A percentile compares a stretch with the other conserved stretches of the same genome.
These are phyloP conservation scores for Daucus carota DNA, from an alignment of 129 eudicot species.

Conservation along the genomic window DNA sequence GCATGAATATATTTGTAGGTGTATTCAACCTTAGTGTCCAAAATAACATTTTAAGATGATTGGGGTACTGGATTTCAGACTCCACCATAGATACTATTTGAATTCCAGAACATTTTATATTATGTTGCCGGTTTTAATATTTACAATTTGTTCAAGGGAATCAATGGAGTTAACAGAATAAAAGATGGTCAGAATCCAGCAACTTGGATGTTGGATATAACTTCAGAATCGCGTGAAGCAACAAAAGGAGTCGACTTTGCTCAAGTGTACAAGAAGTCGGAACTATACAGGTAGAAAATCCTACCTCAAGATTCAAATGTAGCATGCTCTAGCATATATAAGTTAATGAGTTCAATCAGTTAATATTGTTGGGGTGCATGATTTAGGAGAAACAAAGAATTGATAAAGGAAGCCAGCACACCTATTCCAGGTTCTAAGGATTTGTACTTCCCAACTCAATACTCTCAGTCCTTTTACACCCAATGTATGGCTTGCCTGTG, in stretches of 20 bases:
- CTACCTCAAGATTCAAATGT: neutral
- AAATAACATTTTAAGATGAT: no score
- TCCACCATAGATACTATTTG: neutral
- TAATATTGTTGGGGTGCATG: neutral
- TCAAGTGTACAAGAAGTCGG: constrained; percentile 63
- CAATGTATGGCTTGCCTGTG: constrained; percentile 91
- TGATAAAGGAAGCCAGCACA: constrained; percentile 53
- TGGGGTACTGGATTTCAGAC: neutral
- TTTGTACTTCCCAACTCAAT: constrained; percentile 46
- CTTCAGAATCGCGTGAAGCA: constrained; percentile 66
- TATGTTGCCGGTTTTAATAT: no score
- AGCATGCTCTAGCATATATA: neutral
- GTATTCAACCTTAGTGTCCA: neutral
- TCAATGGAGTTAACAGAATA: constrained; percentile 50
- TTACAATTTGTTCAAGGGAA: constrained; percentile 33
- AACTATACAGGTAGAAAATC: constrained; percentile 45
- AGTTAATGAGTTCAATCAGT: neutral
- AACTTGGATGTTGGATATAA: constrained; percentile 87
- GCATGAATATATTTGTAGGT: neutral
- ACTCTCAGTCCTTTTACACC: constrained; percentile 58
- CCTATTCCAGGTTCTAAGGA: constrained; percentile 71
- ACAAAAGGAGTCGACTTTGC: constrained; percentile 47
- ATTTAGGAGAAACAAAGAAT: constrained; percentile 69
- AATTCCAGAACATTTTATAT: neutral
- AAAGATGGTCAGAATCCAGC: constrained; percentile 84